These are phyloP conservation scores for Backusella westeae DNA, from an alignment of 192 early-diverging fungal genomes.

Conservation along the genomic window DNA sequence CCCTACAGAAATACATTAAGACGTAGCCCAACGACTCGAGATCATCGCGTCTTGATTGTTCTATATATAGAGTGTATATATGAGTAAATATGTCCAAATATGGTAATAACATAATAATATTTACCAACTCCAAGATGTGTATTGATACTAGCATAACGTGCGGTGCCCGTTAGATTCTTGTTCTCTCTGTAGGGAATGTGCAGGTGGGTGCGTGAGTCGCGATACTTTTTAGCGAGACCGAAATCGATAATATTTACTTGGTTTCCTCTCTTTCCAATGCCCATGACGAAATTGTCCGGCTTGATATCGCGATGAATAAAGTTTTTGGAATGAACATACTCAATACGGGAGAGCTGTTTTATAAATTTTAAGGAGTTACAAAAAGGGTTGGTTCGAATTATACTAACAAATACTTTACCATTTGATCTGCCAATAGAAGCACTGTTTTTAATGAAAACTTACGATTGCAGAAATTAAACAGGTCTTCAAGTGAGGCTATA, in stretches of 20 bases:
- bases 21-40: constrained; percentile 86
- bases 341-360: constrained; percentile 58
- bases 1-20: constrained; percentile 88
- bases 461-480: constrained; percentile 89
- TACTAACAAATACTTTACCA: constrained; percentile 45
- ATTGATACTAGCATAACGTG: constrained; percentile 87
- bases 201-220: constrained; percentile 77
- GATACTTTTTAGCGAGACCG: constrained; percentile 85
- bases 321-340: constrained; percentile 74
- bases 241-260: constrained; percentile 89
- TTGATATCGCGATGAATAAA: constrained; percentile 91
- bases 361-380: background rate
- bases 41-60: constrained; percentile 88
- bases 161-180: constrained; percentile 89
- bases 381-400: background rate
- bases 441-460: constrained; percentile 89
- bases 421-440: constrained; percentile 81
- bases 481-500: constrained; percentile 74
- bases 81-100: background rate
- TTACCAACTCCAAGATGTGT: constrained; percentile 74
- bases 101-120: background rate
- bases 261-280: constrained; percentile 78
- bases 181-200: constrained; percentile 91
- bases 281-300: constrained; percentile 90
- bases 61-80: constrained; percentile 32